Percentiles rank a stretch among this genome's conserved stretches.
These are phyloP conservation scores for Nitzschia sp. DNA, from an alignment of 108 stramenopile genomes.

Conservation along the genomic window DNA sequence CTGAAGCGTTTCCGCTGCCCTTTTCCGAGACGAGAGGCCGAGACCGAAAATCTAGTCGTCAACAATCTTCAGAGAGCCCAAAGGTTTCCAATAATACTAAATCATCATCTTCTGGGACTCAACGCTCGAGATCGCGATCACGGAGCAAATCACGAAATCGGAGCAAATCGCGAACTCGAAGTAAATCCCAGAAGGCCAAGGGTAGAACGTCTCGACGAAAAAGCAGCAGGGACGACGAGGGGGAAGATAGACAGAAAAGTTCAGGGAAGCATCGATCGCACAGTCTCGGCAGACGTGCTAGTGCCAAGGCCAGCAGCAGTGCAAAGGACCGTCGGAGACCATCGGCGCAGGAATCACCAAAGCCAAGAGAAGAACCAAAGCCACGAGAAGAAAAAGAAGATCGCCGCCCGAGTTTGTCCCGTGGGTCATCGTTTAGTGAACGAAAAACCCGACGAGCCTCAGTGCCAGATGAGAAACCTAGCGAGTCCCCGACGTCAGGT, in stretches of 20 bases:
- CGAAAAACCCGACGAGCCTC: too few species aligned
- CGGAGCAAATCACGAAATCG: background rate
- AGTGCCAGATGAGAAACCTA: too few species aligned
- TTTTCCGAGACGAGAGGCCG: background rate
- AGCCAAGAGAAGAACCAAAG: background rate
- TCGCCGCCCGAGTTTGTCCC: slow-evolving; percentile 1
- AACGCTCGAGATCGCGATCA: background rate
- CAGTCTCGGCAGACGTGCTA: background rate
- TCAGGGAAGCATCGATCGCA: background rate
- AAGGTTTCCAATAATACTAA: background rate
- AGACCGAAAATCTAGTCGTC: background rate
- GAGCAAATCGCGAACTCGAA: too few species aligned
- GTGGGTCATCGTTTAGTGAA: slow-evolving; percentile 14
- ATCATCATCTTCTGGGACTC: background rate
- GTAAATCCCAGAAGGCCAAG: too few species aligned
- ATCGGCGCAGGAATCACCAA: background rate
- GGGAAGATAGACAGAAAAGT: too few species aligned
- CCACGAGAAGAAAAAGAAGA: background rate
- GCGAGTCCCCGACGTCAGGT: too few species aligned
- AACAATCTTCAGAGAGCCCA: background rate
- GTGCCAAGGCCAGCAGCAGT: background rate
- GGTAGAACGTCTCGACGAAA: too few species aligned
- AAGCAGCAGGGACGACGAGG: too few species aligned
- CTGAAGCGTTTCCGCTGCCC: background rate
- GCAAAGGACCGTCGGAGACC: background rate